phyloP scores from a whole-genome alignment of 768 basidiomycete genomes.

The Tulasnella sp. region DNA sequence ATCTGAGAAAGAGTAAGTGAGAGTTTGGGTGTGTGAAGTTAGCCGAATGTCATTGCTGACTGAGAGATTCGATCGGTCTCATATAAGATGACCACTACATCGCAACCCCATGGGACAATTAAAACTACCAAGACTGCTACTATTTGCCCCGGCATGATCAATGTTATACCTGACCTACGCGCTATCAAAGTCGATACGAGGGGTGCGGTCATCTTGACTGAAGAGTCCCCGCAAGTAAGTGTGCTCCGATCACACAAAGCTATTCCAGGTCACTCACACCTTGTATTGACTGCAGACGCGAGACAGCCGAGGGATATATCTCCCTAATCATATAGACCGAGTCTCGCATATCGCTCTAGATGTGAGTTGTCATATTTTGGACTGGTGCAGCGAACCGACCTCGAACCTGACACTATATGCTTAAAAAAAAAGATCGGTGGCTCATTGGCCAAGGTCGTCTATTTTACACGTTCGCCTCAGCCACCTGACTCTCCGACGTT shows the following conservation, averaged over 20 bases:
- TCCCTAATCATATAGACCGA: slow-evolving; percentile 95
- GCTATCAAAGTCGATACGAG: slow-evolving; percentile 92
- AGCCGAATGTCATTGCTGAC: too few relatives aligned
- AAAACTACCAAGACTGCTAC: background rate
- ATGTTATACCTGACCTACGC: slow-evolving; percentile 58
- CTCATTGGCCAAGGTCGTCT: slow-evolving; percentile 94
- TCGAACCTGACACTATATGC: background rate
- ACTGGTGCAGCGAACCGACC: background rate
- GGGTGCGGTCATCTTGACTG: slow-evolving; percentile 84
- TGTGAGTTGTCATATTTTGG: slow-evolving; percentile 44
- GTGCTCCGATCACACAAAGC: background rate
- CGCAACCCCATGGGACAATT: too few relatives aligned
- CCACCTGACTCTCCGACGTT: slow-evolving; percentile 70
- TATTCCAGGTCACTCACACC: too few relatives aligned
- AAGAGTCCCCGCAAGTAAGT: slow-evolving; percentile 86
- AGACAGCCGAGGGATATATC: slow-evolving; percentile 92
- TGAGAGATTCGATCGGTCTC: too few relatives aligned
- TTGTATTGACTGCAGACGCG: slow-evolving; percentile 45
- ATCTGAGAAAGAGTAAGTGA: too few relatives aligned
- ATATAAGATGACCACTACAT: too few relatives aligned
- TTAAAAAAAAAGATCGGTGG: slow-evolving; percentile 66
- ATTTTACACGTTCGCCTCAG: slow-evolving; percentile 90
- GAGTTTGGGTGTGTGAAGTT: too few relatives aligned
- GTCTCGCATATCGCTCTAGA: slow-evolving; percentile 97
- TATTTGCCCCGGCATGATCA: background rate